A percentile compares a stretch with the other conserved stretches of the same genome.
Evolutionary conservation across 2,329 filamentous ascomycete species (phyloP).

Genomic region (Penicillium glabrum): DNA sequence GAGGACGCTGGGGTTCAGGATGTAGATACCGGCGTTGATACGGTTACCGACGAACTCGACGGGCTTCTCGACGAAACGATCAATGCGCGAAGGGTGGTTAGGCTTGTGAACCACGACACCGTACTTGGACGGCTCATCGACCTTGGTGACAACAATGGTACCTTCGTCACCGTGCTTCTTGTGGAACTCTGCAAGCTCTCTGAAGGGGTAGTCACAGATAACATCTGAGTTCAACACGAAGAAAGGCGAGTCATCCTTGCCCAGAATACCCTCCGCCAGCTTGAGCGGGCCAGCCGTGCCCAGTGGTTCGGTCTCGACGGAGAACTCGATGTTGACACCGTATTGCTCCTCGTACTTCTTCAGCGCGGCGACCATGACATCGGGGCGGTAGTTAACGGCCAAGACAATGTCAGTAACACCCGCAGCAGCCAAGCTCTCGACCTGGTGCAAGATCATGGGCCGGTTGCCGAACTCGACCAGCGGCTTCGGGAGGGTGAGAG

Average conservation of each 20-base stretch:
- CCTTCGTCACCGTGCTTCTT: conserved; percentile 90
- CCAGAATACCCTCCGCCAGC: conserved; percentile 86
- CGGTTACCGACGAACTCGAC: conserved; percentile 98
- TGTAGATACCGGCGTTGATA: conserved; percentile 98
- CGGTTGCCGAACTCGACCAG: conserved; percentile 98
- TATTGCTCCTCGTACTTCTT: conserved; percentile 94
- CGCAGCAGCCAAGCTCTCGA: conserved; percentile 87
- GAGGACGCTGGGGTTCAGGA: conserved; percentile 89
- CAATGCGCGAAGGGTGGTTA: conserved; percentile 84
- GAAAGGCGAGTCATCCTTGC: conserved; percentile 91
- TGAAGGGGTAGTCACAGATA: conserved; percentile 96
- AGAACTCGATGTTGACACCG: conserved; percentile 95
- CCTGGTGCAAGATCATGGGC: conserved; percentile 98
- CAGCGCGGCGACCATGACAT: conserved; percentile 93
- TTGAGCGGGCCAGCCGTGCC: conserved; percentile 95
- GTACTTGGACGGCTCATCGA: conserved; percentile 98
- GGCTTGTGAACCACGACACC: conserved; percentile 98
- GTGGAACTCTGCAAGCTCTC: conserved; percentile 87
- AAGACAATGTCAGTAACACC: conserved; percentile 97
- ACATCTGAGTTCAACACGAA: conserved; percentile 98
- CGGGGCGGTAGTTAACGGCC: conserved; percentile 96
- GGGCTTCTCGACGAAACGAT: conserved; percentile 99
- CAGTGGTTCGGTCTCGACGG: conserved; percentile 90
- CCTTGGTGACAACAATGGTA: conserved; percentile 97
- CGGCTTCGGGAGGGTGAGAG: conserved; percentile 93